Evolutionary conservation across 352 stramenopile species (phyloP), one percentile per base, ranked within the genome.

Genomic region (Pythium graminicola): DNA sequence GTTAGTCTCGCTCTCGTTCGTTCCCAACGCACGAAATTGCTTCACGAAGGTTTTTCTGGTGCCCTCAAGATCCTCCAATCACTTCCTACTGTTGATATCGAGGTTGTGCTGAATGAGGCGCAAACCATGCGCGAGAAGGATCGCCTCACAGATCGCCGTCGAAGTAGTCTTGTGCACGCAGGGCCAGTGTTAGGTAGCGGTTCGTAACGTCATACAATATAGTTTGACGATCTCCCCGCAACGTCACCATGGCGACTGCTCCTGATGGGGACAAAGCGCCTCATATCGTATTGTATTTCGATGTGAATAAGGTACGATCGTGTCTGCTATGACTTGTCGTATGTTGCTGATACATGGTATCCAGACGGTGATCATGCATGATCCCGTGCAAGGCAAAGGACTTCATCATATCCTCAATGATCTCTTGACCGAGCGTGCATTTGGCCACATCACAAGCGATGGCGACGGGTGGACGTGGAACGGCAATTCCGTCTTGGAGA

Each of bases 321-420:
- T 26, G 32, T 36, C 42, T 29, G 3, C 3, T 6, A 22, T 26
- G 10, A 26, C 27, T 4, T 13, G 10, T 20, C 24, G 20, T 20
- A 6, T 45, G n/a, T 8, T 13, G 13, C 16, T 41, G 38, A 43
- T 13, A 6, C 28, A 9, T 27, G 54, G 9, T 17, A 8, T 58
- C 6, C 40, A 90, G 81, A 91, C 81, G 1, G 46, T 89, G 38
- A 91, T 91, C 47, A 89, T 91, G 81, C 76, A 88, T 54, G 81
- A 91, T 54, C 81, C 77, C 0, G 68, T 86, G 52, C 81, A 91
- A 56, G 76, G 74, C 56, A 91, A 91, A 62, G 73, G 71, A 6
- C 67, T 91, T n/a, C 49, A 51, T 2, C 53, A 86, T 51, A 83
- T 91, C 45, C 54, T 91, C 4, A 91, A 91, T 52, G 81, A 91